Base-by-base conservation (phyloP, 495 filamentous ascomycete genomes). In the Eremomyces bilateralis region DNA sequence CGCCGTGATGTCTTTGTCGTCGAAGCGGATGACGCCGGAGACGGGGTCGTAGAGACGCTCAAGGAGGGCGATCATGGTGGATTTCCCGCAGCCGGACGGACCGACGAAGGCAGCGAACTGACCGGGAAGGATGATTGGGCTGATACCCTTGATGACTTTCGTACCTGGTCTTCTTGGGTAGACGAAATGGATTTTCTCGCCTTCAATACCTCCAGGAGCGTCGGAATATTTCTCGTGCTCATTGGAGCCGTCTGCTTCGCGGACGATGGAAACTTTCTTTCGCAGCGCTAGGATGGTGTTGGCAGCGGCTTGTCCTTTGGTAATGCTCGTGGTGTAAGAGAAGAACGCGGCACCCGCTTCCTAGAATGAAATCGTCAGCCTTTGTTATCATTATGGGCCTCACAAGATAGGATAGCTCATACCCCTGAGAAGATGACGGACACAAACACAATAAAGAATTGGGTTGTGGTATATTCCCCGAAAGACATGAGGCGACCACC, bases 31-130 rank as follows among this genome's bases (percentile, higher is more conserved):
- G 18, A 20, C 24, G 30, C 46, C 48, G n/a, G 21, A 18, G 1
- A 31, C 31, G 1, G 48, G 47, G 21, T 51, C 46, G 35, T 45
- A 49, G 29, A 39, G 40, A n/a, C 48, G 42, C 16, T 42, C 40
- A 17, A 51, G 37, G 21, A 51, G 43, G 20, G 41, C 37, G 2
- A 51, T 25, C 34, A 46, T 42, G 0, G 48, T 51, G 18, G 40
- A 44, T 39, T 51, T 51, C 5, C 48, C 48, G 28, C 48, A 42
- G 17, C 48, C 48, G 4, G 33, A 35, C 4, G 16, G 10, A 5
- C 33, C 33, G 5, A 35, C 33, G 10, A 35, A 16, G 6, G 33
- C 33, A 16, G 16, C 8, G 20, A 22, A 20, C 8, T 20, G 4
- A 10, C 33, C 20, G 10, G 16, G 4, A 4, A 8, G 16, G 16